A percentile compares a stretch with the other conserved stretches of the same genome.
Conservation (phyloP, 345 rosid genomes). For the rapeseed (Brassica napus) region DNA sequence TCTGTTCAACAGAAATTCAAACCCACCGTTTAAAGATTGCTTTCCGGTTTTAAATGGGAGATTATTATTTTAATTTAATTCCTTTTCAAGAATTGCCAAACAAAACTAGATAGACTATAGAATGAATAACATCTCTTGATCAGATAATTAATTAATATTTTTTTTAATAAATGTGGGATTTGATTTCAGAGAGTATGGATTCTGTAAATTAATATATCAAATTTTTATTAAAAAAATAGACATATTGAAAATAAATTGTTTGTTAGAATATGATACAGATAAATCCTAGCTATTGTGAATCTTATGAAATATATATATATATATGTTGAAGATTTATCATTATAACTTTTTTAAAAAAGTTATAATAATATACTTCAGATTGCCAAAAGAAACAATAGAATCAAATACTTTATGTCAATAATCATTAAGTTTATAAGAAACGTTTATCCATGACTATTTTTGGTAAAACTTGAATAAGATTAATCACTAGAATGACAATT, state of each 20-base stretch:
- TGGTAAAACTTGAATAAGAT: not conserved
- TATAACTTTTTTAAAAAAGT: not conserved
- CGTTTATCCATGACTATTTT: not conserved
- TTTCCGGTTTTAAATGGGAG: slow-evolving; percentile 24
- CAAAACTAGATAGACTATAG: not conserved
- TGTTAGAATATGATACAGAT: not conserved
- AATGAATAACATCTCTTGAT: not conserved
- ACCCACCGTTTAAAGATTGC: slow-evolving; percentile 36
- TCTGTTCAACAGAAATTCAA: slow-evolving; percentile 35
- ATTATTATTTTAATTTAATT: not conserved
- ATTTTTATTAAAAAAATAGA: too few species aligned
- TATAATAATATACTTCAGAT: not conserved
- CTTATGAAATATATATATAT: not conserved
- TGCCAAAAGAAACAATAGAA: not conserved
- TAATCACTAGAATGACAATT: not conserved
- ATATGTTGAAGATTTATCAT: not conserved
- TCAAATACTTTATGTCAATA: not conserved
- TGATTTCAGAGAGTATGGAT: not conserved
- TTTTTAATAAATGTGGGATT: not conserved
- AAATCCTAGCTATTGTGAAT: not conserved
- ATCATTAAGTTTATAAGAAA: not conserved
- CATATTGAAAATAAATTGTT: not conserved
- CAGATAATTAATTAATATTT: not conserved
- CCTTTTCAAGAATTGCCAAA: not conserved
- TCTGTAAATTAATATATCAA: not conserved